Base-by-base conservation (phyloP, 352 stramenopile genomes). In the Globisporangium mamillatum region DNA sequence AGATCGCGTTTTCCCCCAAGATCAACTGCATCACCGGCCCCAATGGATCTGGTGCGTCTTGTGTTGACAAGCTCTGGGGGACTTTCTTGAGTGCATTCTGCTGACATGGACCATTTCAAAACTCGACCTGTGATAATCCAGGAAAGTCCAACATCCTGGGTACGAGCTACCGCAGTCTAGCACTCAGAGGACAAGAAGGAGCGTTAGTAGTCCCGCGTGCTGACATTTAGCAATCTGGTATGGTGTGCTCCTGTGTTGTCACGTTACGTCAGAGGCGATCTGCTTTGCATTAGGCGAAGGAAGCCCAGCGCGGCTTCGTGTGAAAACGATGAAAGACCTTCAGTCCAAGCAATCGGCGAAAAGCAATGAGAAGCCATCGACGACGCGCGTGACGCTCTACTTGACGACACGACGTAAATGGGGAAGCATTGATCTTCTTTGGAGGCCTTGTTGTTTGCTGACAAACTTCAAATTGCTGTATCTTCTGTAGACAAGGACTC, bases 111-210 rank as follows among this genome's bases (percentile, higher is more conserved):
- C n/a, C 48, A 55, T 55, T 5, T n/a, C n/a, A 55, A 55, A 38
- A 38, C 32, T 38, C 32, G 32, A 10, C 16, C 12, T 29, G n/a
- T 18, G 48, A 4, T 27, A 27, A 29, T 24, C 22, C 38, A 80
- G 75, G 77, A 12, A 84, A 80, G 67, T 84, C 75, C 29, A 84
- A 82, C 53, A 79, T 80, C 57, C 66, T 82, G 56, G 73, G 73
- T 78, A 68, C 36, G 52, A 44, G 10, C 14, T 18, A 16, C 36
- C 4, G 16, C 41, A 22, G 18, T 6, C 18, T 50, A 10, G 18
- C 5, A 1, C 14, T 20, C 1, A 1, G 5, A 22, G 9, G 41
- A n/a, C 6, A 18, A 10, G 16, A 50, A 4, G 16, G 5, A 3
- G 6, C n/a, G 7, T 10, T 9, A 20, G 18, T 5, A 20, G 38